Percentiles rank a stretch among this genome's conserved stretches.
Evolutionary conservation across 176 grass and related monocot genomes (phyloP).

Genomic region (Aechmea fasciata): DNA sequence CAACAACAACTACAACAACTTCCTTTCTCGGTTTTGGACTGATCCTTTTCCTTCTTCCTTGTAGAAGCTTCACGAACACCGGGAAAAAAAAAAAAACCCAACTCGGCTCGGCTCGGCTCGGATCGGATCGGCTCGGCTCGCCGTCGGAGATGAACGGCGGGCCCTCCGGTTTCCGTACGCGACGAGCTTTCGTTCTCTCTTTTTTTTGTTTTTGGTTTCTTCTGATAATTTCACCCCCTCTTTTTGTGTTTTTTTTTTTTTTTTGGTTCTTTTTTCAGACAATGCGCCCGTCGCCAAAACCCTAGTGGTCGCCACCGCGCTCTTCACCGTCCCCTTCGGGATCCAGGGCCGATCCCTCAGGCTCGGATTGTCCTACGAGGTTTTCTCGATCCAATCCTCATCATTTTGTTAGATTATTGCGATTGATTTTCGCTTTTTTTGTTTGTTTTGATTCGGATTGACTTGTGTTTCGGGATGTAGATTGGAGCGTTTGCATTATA

Average conservation of each 20-base stretch:
- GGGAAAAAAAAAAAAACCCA: too few species aligned
- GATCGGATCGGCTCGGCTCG: neutral
- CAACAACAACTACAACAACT: too few species aligned
- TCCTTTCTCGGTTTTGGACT: too few species aligned
- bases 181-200: neutral
- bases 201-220: neutral
- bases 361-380: constrained; percentile 87
- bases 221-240: neutral
- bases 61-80: too few species aligned
- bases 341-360: constrained; percentile 36
- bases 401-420: neutral
- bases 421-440: neutral
- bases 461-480: too few species aligned
- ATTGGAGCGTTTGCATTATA: too few species aligned
- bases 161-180: constrained; percentile 74
- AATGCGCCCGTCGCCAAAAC: constrained; percentile 83
- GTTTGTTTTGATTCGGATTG: too few species aligned
- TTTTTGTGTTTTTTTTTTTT: neutral
- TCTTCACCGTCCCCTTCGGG: constrained; percentile 66
- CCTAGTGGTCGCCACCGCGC: constrained; percentile 46
- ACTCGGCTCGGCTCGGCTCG: constrained; percentile 6
- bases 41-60: too few species aligned
- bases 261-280: constrained; percentile 32
- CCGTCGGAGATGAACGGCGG: constrained; percentile 71
- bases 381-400: constrained; percentile 12